Conservation (phyloP, 2,329 filamentous ascomycete genomes). For the Chaetomiaceae sp. region DNA sequence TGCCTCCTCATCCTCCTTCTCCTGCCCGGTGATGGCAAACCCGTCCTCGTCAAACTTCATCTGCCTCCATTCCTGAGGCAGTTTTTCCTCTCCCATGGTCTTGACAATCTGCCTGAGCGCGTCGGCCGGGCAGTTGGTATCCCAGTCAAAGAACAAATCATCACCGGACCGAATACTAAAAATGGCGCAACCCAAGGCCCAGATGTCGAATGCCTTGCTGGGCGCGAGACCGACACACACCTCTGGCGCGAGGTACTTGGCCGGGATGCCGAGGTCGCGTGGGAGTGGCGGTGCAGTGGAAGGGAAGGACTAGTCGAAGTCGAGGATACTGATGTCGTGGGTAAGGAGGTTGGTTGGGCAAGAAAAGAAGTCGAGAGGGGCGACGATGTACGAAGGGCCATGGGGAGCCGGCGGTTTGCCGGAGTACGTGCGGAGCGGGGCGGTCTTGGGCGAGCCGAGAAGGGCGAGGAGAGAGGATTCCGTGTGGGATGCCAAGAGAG, state of each 20-base stretch:
- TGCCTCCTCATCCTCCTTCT: not conserved
- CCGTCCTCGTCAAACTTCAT: not conserved
- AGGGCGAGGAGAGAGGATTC: not conserved
- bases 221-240: not conserved
- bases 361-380: not conserved
- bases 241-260: not conserved
- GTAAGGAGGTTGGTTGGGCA: not conserved
- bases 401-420: not conserved
- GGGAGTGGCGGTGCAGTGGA: not conserved
- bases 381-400: not conserved
- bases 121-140: not conserved
- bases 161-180: not conserved
- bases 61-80: not conserved
- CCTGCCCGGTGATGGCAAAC: not conserved
- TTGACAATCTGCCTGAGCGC: not conserved
- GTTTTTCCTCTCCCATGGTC: not conserved
- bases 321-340: not conserved
- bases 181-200: constrained; percentile 1
- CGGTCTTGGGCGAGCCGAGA: not conserved
- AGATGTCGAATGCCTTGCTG: not conserved
- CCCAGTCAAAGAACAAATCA: not conserved
- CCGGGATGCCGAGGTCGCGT: not conserved
- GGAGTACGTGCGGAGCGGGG: not conserved
- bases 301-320: not conserved
- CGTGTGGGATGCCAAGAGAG: not conserved